These are phyloP conservation scores for Lactarius akahatsu DNA, from an alignment of 768 basidiomycete genomes.

Conservation along the genomic window DNA sequence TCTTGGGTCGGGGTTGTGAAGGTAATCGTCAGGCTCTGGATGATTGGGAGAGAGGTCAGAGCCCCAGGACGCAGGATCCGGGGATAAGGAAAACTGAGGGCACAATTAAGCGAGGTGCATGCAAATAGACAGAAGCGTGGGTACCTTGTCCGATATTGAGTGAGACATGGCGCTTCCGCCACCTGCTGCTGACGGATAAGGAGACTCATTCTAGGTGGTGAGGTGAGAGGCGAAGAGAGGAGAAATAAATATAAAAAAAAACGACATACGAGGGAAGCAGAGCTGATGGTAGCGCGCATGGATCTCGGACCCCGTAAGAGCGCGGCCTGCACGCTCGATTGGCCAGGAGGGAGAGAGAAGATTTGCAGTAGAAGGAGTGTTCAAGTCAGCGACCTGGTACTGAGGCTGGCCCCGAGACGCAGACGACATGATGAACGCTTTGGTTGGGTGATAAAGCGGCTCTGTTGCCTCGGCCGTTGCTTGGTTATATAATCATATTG, in stretches of 20 bases:
- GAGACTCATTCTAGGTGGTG: slow-evolving; percentile 29
- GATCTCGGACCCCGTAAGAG: slow-evolving; percentile 43
- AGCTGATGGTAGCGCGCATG: slow-evolving; percentile 42
- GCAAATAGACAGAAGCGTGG: background rate
- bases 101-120: background rate
- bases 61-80: slow-evolving; percentile 38
- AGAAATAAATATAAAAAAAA: background rate
- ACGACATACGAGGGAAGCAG: slow-evolving; percentile 43
- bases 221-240: slow-evolving; percentile 1
- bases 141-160: slow-evolving; percentile 37
- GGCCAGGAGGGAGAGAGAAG: slow-evolving; percentile 45
- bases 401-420: slow-evolving; percentile 35
- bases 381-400: slow-evolving; percentile 44
- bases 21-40: slow-evolving; percentile 35
- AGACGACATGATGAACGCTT: slow-evolving; percentile 2
- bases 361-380: slow-evolving; percentile 52
- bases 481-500: slow-evolving; percentile 16
- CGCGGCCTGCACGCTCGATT: slow-evolving; percentile 42
- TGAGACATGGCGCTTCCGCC: slow-evolving; percentile 19
- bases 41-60: slow-evolving; percentile 27
- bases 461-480: background rate
- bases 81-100: slow-evolving; percentile 31
- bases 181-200: slow-evolving; percentile 25
- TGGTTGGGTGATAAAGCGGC: background rate
- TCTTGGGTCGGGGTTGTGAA: slow-evolving; percentile 37